Evolutionary conservation across 768 basidiomycete genomes (phyloP).

Genomic region (Suillus discolor): DNA sequence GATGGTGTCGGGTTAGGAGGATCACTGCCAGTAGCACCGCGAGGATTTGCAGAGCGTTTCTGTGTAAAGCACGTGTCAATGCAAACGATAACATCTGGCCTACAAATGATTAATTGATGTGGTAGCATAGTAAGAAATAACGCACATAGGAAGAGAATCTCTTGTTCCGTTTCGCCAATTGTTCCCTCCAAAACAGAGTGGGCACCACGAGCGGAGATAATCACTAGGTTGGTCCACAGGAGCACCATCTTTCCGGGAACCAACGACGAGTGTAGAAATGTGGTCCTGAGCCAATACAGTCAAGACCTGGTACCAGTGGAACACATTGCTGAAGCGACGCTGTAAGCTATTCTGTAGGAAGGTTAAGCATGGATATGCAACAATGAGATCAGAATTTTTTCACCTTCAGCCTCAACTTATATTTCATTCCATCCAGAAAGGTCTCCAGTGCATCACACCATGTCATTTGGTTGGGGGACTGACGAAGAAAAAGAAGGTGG

Average conservation of each 20-base stretch:
- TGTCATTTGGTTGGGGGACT: conserved; percentile 30
- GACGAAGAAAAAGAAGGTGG: conserved; percentile 24
- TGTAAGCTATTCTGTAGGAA: conserved; percentile 24
- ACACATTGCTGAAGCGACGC: conserved; percentile 25
- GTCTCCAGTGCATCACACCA: conserved; percentile 30
- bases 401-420: conserved; percentile 22
- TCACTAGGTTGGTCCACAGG: conserved; percentile 14
- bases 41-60: conserved; percentile 22
- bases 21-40: conserved; percentile 8
- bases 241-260: neutral
- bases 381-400: conserved; percentile 4
- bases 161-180: neutral
- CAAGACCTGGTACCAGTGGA: conserved; percentile 30
- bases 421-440: conserved; percentile 22
- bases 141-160: neutral
- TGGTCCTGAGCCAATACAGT: conserved; percentile 14
- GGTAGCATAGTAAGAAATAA: neutral
- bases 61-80: conserved; percentile 40
- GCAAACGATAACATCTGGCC: conserved; percentile 32
- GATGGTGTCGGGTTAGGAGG: neutral
- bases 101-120: conserved; percentile 8
- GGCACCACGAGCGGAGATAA: conserved; percentile 26
- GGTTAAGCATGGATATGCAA: neutral
- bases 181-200: conserved; percentile 28
- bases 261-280: conserved; percentile 10